Evolutionary conservation across 805 yeast species (phyloP).

Genomic region (Metschnikowia rubicola): DNA sequence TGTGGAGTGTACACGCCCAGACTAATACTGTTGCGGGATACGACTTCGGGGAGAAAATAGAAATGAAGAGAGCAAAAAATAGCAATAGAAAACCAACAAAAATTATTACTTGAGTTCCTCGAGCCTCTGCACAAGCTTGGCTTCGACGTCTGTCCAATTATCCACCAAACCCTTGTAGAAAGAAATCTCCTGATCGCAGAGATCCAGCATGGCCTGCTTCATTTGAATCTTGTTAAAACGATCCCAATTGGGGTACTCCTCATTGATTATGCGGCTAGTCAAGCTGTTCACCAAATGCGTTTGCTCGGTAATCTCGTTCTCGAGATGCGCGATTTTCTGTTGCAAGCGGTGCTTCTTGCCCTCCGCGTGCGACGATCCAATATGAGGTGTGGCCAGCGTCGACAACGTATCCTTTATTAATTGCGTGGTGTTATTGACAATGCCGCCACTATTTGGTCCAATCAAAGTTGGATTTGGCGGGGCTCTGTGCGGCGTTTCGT

Average conservation of each 20-base stretch:
- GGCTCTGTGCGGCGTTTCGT: conserved; percentile 14
- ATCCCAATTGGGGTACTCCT: conserved; percentile 68
- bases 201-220: conserved; percentile 61
- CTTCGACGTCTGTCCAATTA: conserved; percentile 65
- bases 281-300: conserved; percentile 44
- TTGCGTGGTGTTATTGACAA: conserved; percentile 42
- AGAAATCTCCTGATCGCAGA: conserved; percentile 72
- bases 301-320: conserved; percentile 43
- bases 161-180: conserved; percentile 67
- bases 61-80: neutral
- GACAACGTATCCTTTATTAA: conserved; percentile 49
- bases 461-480: conserved; percentile 34
- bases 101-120: conserved; percentile 14
- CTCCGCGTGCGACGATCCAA: conserved; percentile 41
- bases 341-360: conserved; percentile 43
- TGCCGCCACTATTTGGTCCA: conserved; percentile 26
- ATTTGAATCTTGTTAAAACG: conserved; percentile 74
- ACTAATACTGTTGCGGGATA: neutral
- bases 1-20: too few relatives aligned
- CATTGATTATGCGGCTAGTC: conserved; percentile 44
- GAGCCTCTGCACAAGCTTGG: conserved; percentile 14
- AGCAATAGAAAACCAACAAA: neutral
- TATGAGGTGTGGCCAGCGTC: conserved; percentile 42
- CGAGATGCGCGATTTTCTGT: conserved; percentile 40
- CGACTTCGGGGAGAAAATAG: neutral